These are phyloP conservation scores for Gynandropsis gynandra DNA, from an alignment of 345 rosid genomes.

Conservation along the genomic window DNA sequence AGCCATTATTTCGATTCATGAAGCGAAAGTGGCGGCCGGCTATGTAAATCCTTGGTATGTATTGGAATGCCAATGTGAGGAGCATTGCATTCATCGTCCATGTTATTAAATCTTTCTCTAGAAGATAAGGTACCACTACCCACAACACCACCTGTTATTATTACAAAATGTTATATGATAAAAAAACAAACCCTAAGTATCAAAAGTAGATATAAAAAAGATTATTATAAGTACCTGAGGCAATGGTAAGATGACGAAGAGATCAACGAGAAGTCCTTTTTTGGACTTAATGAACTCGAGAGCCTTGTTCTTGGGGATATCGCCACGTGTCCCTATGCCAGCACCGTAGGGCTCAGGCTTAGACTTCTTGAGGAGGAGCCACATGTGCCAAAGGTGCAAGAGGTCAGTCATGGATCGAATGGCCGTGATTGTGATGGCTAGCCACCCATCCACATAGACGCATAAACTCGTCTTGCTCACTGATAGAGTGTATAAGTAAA, in stretches of 20 bases:
- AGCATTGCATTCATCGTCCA: constrained; percentile 56
- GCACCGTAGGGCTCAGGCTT: constrained; percentile 19
- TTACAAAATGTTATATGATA: too few relatives aligned
- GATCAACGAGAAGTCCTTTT: constrained; percentile 76
- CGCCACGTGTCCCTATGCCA: constrained; percentile 20
- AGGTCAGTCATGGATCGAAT: constrained; percentile 92
- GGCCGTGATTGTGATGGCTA: constrained; percentile 80
- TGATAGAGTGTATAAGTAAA: constrained; percentile 78
- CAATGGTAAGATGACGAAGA: constrained; percentile 77
- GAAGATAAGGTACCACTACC: constrained; percentile 57
- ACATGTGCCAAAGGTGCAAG: constrained; percentile 86
- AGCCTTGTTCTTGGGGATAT: constrained; percentile 19
- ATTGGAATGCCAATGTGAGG: constrained; percentile 72
- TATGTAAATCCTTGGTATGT: constrained; percentile 85
- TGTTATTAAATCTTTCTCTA: constrained; percentile 57
- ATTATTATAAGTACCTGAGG: constrained; percentile 65
- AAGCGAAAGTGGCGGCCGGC: constrained; percentile 77
- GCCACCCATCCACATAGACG: constrained; percentile 87
- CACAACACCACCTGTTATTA: constrained; percentile 59
- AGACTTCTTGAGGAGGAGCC: constrained; percentile 66
- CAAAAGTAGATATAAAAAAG: too few relatives aligned
- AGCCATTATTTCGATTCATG: too few relatives aligned
- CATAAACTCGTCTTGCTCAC: constrained; percentile 69
- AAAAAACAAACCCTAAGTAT: too few relatives aligned
- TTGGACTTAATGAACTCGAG: constrained; percentile 43